phyloP scores from a whole-genome alignment of 1,284 basidiomycete genomes.

The Trichosporon inkin region DNA sequence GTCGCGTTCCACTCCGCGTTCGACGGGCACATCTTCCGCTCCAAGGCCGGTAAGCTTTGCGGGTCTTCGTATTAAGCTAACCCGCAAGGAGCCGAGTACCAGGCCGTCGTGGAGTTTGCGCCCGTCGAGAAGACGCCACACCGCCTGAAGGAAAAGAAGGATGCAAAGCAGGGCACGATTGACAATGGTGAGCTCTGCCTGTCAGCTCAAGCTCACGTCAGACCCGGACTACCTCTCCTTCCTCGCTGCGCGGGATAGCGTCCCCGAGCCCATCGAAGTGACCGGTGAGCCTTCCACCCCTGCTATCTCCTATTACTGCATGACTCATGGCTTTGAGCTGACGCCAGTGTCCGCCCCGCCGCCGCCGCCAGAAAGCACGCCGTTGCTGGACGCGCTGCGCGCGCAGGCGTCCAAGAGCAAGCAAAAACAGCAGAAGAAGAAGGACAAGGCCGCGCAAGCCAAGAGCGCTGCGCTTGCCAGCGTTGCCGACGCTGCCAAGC shows the following conservation, averaged over 20 bases:
- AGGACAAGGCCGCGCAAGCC: conserved; percentile 47
- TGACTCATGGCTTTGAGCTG: background rate
- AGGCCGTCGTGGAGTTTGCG: conserved; percentile 88
- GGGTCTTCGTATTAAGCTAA: background rate
- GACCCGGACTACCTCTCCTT: conserved; percentile 79
- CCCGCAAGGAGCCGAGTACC: conserved; percentile 74
- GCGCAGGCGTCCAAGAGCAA: conserved; percentile 47
- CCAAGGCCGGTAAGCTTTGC: conserved; percentile 70
- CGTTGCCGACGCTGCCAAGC: conserved; percentile 34
- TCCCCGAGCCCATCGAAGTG: conserved; percentile 57
- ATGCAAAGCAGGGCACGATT: conserved; percentile 46
- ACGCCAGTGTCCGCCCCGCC: conserved; percentile 23
- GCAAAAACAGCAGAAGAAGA: conserved; percentile 55
- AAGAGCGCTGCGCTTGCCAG: conserved; percentile 32
- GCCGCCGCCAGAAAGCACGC: conserved; percentile 64
- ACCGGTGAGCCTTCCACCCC: conserved; percentile 60
- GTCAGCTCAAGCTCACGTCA: conserved; percentile 36
- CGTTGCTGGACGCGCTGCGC: conserved; percentile 77
- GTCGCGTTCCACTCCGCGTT: conserved; percentile 76
- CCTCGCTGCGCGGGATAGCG: conserved; percentile 55
- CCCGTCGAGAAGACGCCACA: conserved; percentile 70
- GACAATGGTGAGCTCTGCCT: conserved; percentile 35
- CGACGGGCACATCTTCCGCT: conserved; percentile 85
- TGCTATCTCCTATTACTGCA: conserved; percentile 5
- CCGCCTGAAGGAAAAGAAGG: conserved; percentile 40